phyloP scores from a whole-genome alignment of 116 monocot species.

The Thalassia testudinum region DNA sequence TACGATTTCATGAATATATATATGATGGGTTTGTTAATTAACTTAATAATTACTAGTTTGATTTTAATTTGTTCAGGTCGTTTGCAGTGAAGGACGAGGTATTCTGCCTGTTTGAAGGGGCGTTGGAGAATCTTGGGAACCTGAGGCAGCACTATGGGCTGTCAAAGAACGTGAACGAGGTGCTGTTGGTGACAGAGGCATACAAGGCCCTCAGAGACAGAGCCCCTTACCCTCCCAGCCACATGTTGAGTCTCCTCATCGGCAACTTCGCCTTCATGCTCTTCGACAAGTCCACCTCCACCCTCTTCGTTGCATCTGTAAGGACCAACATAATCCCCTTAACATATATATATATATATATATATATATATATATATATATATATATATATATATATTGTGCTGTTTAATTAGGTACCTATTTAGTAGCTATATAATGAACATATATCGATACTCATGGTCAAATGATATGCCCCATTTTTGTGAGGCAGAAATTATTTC shows the following conservation, averaged over 20 bases:
- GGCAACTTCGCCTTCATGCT: constrained; percentile 67
- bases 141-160: constrained; percentile 79
- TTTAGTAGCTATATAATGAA: too few species aligned
- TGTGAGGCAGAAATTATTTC: too few species aligned
- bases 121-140: constrained; percentile 63
- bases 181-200: constrained; percentile 74
- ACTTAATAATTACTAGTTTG: too few species aligned
- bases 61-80: constrained; percentile 26
- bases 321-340: background rate
- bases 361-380: too few species aligned
- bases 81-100: constrained; percentile 96
- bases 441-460: too few species aligned
- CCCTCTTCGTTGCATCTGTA: constrained; percentile 74
- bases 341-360: too few species aligned
- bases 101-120: constrained; percentile 82
- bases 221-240: constrained; percentile 73
- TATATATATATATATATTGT: too few species aligned
- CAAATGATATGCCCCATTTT: too few species aligned
- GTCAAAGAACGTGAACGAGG: constrained; percentile 65
- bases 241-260: constrained; percentile 71
- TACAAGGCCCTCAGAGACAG: constrained; percentile 92
- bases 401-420: too few species aligned
- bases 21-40: too few species aligned
- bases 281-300: constrained; percentile 62
- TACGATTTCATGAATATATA: too few species aligned